These are phyloP conservation scores for Dictyostelium firmibasis DNA, from an alignment of 78 protist species.

Conservation along the genomic window DNA sequence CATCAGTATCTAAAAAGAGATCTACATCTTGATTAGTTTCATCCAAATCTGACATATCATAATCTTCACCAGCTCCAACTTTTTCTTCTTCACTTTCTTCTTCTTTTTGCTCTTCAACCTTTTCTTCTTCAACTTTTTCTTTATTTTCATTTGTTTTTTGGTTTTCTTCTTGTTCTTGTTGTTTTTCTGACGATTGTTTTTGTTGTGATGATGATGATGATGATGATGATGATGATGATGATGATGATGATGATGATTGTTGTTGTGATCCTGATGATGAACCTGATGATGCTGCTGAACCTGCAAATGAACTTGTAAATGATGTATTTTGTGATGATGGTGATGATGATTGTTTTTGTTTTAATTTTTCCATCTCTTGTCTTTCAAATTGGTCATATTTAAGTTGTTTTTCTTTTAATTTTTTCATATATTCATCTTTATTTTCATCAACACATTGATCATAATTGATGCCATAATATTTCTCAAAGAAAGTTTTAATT, in stretches of 20 bases:
- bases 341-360: not conserved
- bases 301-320: not conserved
- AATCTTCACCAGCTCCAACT: not conserved
- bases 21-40: not conserved
- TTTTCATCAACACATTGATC: not conserved
- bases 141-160: not conserved
- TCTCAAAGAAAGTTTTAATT: not conserved
- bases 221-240: constrained; percentile 11
- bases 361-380: not conserved
- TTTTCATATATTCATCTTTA: not conserved
- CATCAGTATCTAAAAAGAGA: not conserved
- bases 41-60: not conserved
- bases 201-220: not conserved
- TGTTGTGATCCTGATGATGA: not conserved
- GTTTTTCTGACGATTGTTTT: not conserved
- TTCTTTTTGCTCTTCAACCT: not conserved
- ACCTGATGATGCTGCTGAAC: not conserved
- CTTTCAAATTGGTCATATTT: not conserved
- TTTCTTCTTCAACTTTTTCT: not conserved
- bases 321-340: not conserved
- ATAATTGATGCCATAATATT: not conserved
- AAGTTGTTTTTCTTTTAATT: not conserved
- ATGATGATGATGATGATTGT: not conserved
- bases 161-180: not conserved
- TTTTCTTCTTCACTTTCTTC: not conserved